Conservation (phyloP, 1,284 basidiomycete genomes). For the Trametes versicolor region DNA sequence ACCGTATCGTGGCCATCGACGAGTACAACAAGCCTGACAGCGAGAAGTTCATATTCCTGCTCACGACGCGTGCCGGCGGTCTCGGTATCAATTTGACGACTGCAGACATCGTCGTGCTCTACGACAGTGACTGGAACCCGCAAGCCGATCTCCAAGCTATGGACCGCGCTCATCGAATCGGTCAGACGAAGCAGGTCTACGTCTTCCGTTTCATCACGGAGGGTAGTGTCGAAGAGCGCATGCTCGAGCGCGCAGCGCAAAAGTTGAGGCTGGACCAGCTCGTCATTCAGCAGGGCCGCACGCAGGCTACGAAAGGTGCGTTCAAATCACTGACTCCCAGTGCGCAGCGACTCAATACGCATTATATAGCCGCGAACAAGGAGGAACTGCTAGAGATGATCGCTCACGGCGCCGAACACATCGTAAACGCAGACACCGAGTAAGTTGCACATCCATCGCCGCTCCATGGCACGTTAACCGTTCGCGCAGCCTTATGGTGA, state of each 20-base stretch:
- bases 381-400: slow-evolving; percentile 99
- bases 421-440: slow-evolving; percentile 84
- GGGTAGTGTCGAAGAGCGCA: slow-evolving; percentile 96
- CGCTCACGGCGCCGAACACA: slow-evolving; percentile 96
- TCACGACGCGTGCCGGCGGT: slow-evolving; percentile 98
- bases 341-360: no score
- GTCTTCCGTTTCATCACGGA: slow-evolving; percentile 99
- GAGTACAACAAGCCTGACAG: slow-evolving; percentile 97
- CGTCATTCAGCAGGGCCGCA: slow-evolving; percentile 96
- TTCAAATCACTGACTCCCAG: background rate
- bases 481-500: slow-evolving; percentile 72
- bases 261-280: slow-evolving; percentile 96
- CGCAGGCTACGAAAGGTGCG: slow-evolving; percentile 72
- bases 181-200: slow-evolving; percentile 98
- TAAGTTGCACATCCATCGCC: slow-evolving; percentile 46
- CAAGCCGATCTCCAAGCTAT: slow-evolving; percentile 99
- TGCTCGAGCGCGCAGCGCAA: slow-evolving; percentile 96
- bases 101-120: slow-evolving; percentile 97
- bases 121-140: slow-evolving; percentile 99
- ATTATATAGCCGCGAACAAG: slow-evolving; percentile 82
- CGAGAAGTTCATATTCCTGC: slow-evolving; percentile 97
- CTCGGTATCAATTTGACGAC: slow-evolving; percentile 97
- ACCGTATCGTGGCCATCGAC: slow-evolving; percentile 96
- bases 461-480: slow-evolving; percentile 5
- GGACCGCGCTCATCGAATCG: slow-evolving; percentile 99